Evolutionary conservation across 768 basidiomycete species (phyloP), one percentile per base, ranked within the genome.

Genomic region (Tricholoma saponaceum): DNA sequence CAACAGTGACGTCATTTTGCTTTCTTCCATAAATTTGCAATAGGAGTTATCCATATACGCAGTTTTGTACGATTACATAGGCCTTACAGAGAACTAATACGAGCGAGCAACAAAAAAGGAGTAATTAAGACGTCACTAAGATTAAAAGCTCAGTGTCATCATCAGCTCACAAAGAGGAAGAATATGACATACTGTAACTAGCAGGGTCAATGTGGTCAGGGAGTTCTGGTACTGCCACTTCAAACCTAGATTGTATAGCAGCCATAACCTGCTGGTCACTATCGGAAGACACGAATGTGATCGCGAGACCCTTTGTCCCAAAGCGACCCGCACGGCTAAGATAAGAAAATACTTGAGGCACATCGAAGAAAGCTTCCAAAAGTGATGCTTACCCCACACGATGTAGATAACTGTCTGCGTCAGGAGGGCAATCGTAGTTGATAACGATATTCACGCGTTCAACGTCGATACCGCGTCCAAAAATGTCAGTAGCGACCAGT

Each of bases 391-490:
- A 90, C 89, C 91, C 97, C 58, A 99, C 97, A 74, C 97, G 90
- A 72, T 99, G 97, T 46, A 99, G 83, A 72, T 99, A 99, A 60
- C 92, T 95, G 75, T 99, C 97, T 20, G 97, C 96, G 66, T 99
- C 97, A 37, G 89, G 85, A 39, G 97, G 95, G 60, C 90, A 94
- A 68, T 99, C 97, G 70, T 99, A 99, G 75, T 99, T 99, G 78
- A 99, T 84, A 52, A 99, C 97, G 58, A 98, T 98, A 76, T 99
- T 99, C 66, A 99, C 97, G 60, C 97, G 94, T 72, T 99, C 97
- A 20, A 99, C 96, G 76, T 99, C 97, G 62, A 99, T 99, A 63
- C 96, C 97, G 72, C 97, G 92, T 59, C 97, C 97, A 60, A 99
- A 99, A 63, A 99, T 98, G 72, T 99, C 97, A 18, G 97, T 99